Conservation (phyloP, 2,329 filamentous ascomycete genomes). For the Colletotrichum sp. region DNA sequence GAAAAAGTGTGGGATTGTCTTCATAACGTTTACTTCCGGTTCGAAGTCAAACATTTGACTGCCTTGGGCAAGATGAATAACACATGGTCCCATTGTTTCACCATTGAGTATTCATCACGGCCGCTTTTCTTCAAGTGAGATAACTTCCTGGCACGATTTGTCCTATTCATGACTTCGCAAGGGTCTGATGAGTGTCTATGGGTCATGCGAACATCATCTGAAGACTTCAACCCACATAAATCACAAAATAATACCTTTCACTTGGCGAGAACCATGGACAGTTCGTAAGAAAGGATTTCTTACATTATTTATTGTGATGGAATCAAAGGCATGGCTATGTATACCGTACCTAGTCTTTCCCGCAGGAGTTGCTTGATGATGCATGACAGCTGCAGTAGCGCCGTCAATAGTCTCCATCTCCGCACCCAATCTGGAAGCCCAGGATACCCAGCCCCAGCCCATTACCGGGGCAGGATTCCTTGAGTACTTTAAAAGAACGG, state of each 20-base stretch:
- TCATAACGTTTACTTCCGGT: too few relatives aligned
- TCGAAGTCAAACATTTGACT: too few relatives aligned
- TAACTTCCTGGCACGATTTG: too few relatives aligned
- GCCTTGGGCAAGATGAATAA: too few relatives aligned
- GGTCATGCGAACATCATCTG: fast-evolving
- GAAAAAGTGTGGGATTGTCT: too few relatives aligned
- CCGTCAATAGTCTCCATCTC: not conserved
- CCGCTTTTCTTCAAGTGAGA: too few relatives aligned
- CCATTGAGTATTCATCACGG: too few relatives aligned
- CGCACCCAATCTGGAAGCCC: not conserved
- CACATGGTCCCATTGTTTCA: too few relatives aligned
- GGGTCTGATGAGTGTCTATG: too few relatives aligned
- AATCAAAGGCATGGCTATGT: not conserved
- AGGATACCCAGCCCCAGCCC: not conserved
- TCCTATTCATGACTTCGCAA: too few relatives aligned
- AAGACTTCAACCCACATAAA: not conserved
- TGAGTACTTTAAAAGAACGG: not conserved
- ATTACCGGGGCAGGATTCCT: not conserved
- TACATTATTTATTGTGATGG: not conserved
- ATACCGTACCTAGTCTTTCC: not conserved
- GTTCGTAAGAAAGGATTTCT: not conserved
- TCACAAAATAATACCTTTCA: fast-evolving
- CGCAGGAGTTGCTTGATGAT: not conserved
- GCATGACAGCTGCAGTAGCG: not conserved
- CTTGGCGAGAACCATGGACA: fast-evolving